Evolutionary conservation across 2,329 filamentous ascomycete species (phyloP), one percentile per base, ranked within the genome.

Genomic region (Didymella sp.): DNA sequence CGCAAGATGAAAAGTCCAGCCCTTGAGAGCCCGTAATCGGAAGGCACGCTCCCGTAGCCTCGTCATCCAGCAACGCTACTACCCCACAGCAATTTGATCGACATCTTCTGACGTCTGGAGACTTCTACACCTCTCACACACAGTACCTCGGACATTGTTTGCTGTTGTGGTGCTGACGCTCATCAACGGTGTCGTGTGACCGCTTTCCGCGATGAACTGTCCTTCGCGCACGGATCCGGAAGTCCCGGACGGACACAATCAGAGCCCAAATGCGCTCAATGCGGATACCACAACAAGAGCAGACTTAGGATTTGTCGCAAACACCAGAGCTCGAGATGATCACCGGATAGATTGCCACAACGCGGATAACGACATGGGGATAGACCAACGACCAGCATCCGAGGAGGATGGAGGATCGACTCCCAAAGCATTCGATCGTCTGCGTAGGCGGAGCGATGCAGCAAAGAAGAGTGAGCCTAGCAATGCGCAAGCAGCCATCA

Each of bases 221-320:
- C 86, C 86, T 55, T 88, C 86, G 6, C 79, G 85, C 63, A 85
- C 81, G 28, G 86, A 89, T 58, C 76, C 77, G 11, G 78, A 80
- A 27, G 72, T 80, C 46, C 77, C 79, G 45, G 80, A 84, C 48
- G 79, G 80, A 21, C 86, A 81, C 76, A 89, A 89, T 67, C 87
- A 89, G 73, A 88, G 80, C 60, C 87, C 86, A 1, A 77, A 81
- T 52, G 77, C 78, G 2, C 74, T 89, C 53, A 82, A 82, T 56
- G 79, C 81, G n/a, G 86, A 88, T 69, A 77, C 82, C 30, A 89
- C 86, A 2, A 89, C 86, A 6, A 79, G 84, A 54, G 82, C 84
- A 62, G 86, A 88, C 66, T 76, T 89, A 55, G 86, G 86, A 70
- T 82, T 83, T 28, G 81, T 87, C 56, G 84, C 82, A 35, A 88